Evolutionary conservation across 169 alveolate species (phyloP).

Genomic region (Sarcocystis neurona): DNA sequence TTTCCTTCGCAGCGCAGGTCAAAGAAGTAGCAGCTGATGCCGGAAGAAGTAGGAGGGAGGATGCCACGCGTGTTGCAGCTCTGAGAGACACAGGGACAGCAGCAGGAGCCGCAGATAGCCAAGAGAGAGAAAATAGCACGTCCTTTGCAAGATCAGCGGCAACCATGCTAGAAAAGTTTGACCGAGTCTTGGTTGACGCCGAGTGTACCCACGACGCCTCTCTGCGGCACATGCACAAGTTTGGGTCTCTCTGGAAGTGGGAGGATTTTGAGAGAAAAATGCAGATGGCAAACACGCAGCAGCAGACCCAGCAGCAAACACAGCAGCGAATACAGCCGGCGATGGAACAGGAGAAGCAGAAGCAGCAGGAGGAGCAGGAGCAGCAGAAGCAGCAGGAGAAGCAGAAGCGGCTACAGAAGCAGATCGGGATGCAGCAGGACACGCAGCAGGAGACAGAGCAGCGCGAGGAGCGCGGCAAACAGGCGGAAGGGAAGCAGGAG

Average conservation of each 20-base stretch:
- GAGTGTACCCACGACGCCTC: constrained; percentile 78
- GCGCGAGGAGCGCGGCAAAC: neutral
- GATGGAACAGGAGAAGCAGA: neutral
- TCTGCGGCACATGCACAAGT: constrained; percentile 69
- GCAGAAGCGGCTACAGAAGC: neutral
- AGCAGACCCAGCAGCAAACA: neutral
- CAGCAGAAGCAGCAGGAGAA: neutral
- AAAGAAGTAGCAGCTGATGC: too few relatives aligned
- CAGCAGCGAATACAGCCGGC: neutral
- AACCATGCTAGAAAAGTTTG: constrained; percentile 42
- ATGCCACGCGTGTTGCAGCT: neutral
- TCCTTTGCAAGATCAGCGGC: neutral
- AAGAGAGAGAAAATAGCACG: neutral
- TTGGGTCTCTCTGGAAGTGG: constrained; percentile 50
- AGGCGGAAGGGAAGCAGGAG: neutral
- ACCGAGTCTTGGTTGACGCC: constrained; percentile 74
- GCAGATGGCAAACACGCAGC: constrained; percentile 1
- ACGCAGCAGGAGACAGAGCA: neutral
- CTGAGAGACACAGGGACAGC: neutral
- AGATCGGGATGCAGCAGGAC: neutral
- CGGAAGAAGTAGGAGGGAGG: too few relatives aligned
- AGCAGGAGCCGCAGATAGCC: neutral
- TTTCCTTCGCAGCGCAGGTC: too few relatives aligned
- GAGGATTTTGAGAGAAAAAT: constrained; percentile 36
- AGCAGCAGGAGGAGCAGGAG: constrained; percentile 20